These are phyloP conservation scores for Rhizopogon rudus DNA, from an alignment of 768 basidiomycete genomes.

Conservation along the genomic window DNA sequence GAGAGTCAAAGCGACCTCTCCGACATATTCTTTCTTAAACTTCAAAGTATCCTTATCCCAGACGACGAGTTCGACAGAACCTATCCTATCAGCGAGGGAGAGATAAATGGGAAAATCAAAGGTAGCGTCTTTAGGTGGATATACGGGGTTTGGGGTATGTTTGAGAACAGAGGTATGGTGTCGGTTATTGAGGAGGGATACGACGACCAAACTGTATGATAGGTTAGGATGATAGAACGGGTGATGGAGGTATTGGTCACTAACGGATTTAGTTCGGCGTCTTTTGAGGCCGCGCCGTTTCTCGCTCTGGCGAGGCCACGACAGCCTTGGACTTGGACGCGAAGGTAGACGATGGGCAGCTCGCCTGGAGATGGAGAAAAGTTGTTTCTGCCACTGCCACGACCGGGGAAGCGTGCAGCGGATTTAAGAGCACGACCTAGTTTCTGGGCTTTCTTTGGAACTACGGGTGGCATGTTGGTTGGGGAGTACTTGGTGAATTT, in stretches of 20 bases:
- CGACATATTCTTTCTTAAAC: slow-evolving; percentile 84
- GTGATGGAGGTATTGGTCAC: slow-evolving; percentile 21
- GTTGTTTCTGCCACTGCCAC: slow-evolving; percentile 31
- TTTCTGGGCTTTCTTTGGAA: slow-evolving; percentile 42
- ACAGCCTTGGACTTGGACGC: slow-evolving; percentile 66
- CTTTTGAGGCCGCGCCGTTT: slow-evolving; percentile 52
- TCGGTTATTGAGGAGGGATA: slow-evolving; percentile 52
- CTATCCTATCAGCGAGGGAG: slow-evolving; percentile 66
- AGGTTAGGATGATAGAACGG: not conserved
- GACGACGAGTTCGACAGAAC: slow-evolving; percentile 76
- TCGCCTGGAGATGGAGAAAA: slow-evolving; percentile 54
- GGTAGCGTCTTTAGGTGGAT: slow-evolving; percentile 63
- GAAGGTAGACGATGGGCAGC: slow-evolving; percentile 57
- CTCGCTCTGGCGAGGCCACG: slow-evolving; percentile 34
- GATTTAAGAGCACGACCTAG: slow-evolving; percentile 56
- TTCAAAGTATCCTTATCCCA: slow-evolving; percentile 89
- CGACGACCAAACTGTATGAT: slow-evolving; percentile 58
- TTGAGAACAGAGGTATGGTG: slow-evolving; percentile 75
- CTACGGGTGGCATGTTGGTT: slow-evolving; percentile 26
- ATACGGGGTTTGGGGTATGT: slow-evolving; percentile 65
- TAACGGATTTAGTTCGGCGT: slow-evolving; percentile 74
- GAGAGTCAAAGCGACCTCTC: slow-evolving; percentile 76
- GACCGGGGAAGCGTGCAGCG: slow-evolving; percentile 50
- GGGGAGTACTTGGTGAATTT: slow-evolving; percentile 2
- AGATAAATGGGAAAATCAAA: slow-evolving; percentile 88